These are phyloP conservation scores for Colletotrichum sansevieriae DNA, from an alignment of 2,329 filamentous ascomycete genomes.

Conservation along the genomic window DNA sequence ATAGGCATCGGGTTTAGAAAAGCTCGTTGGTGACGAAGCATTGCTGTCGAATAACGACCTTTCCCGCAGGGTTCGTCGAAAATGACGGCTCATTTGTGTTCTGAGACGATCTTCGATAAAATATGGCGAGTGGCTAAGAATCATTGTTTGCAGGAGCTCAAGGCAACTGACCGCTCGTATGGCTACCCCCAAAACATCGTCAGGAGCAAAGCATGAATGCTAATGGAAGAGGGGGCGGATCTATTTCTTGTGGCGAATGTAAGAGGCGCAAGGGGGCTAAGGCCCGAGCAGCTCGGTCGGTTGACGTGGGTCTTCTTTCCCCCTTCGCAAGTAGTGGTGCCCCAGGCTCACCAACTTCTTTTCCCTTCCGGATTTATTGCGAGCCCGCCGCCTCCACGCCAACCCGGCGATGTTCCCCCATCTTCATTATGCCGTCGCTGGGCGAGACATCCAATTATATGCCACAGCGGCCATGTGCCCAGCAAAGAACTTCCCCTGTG, in stretches of 20 bases:
- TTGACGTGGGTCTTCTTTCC: conserved; percentile 22
- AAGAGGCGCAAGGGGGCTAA: conserved; percentile 3
- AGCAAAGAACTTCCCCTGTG: conserved; percentile 11
- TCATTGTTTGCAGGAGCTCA: no score
- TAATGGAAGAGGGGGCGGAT: no score
- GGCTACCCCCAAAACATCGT: no score
- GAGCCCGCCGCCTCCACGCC: conserved; percentile 15
- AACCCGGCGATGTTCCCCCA: neutral
- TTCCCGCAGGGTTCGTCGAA: no score
- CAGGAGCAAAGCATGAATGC: no score
- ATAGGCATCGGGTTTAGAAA: no score
- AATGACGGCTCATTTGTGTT: no score
- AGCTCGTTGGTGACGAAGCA: no score
- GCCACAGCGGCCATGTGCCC: conserved; percentile 22
- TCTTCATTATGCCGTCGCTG: conserved; percentile 18
- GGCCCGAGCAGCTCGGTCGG: conserved; percentile 28
- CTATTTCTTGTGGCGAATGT: conserved; percentile 8
- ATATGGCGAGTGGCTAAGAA: no score
- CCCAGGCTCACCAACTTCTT: conserved; percentile 21
- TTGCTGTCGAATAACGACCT: no score
- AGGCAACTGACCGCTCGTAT: no score
- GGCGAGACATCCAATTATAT: conserved; percentile 32
- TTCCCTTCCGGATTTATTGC: neutral
- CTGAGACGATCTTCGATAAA: no score
- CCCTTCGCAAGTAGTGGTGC: conserved; percentile 10